phyloP scores from a whole-genome alignment of 805 yeast species.

The Komagataella mondaviorum region DNA sequence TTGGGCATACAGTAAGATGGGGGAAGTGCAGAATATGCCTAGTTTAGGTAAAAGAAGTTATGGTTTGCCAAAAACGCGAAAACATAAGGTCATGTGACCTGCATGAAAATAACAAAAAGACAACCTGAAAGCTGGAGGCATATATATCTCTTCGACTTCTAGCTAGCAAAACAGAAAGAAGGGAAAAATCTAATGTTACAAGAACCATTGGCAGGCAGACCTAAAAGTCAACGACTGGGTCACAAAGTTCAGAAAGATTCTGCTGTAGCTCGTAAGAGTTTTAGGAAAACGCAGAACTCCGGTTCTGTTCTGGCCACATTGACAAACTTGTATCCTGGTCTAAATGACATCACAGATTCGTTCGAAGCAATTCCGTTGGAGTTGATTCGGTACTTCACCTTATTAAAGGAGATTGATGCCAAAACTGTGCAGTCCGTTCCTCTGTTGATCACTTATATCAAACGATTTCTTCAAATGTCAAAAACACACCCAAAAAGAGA shows the following conservation, averaged over 20 bases:
- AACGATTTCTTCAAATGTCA: conserved; percentile 26
- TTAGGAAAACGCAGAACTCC: not conserved
- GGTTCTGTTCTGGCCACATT: conserved; percentile 3
- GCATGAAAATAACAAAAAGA: not conserved
- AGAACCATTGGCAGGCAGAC: not conserved
- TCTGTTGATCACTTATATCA: conserved; percentile 40
- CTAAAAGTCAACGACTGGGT: not conserved
- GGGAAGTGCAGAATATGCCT: not conserved
- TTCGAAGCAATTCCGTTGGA: conserved; percentile 84
- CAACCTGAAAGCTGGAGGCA: not conserved
- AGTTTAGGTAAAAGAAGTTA: not conserved
- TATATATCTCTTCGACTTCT: not conserved
- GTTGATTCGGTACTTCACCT: conserved; percentile 70
- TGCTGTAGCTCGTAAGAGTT: not conserved
- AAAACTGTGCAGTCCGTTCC: conserved; percentile 75
- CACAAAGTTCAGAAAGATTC: not conserved
- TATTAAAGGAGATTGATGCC: conserved; percentile 88
- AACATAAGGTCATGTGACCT: not conserved
- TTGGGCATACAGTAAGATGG: not conserved
- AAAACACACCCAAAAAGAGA: conserved; percentile 23
- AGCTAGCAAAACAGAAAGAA: not conserved
- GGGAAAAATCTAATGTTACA: not conserved
- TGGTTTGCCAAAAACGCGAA: not conserved
- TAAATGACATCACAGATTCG: conserved; percentile 85
- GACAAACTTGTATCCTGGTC: conserved; percentile 56